Percentiles rank a stretch among this genome's conserved stretches.
Conservation (phyloP, 805 yeast species). For the Yarrowia osloensis region DNA sequence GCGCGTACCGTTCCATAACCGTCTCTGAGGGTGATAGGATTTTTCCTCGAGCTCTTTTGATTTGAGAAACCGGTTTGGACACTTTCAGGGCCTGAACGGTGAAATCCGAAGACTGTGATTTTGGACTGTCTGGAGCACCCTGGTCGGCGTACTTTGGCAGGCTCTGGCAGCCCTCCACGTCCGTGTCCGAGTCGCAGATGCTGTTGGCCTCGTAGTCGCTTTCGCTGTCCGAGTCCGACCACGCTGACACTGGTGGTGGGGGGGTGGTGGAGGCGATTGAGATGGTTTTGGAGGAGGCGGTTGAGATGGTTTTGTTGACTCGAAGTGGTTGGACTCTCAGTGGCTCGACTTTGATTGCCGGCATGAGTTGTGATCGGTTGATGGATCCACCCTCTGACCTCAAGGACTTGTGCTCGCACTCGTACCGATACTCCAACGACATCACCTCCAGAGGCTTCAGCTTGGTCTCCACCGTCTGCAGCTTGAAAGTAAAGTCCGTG, state of each 20-base stretch:
- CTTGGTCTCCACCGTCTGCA: too few species aligned
- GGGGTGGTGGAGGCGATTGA: neutral
- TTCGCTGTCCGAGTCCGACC: conserved; percentile 15
- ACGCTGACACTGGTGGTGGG: neutral
- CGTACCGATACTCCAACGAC: too few species aligned
- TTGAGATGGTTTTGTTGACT: neutral
- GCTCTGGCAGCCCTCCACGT: conserved; percentile 11
- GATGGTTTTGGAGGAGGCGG: neutral
- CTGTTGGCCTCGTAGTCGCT: conserved; percentile 10
- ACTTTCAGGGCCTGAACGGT: neutral
- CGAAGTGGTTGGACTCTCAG: neutral
- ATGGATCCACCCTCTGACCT: too few species aligned
- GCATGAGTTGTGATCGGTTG: neutral
- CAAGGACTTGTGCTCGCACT: too few species aligned
- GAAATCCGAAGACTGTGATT: neutral
- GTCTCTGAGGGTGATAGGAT: conserved; percentile 5
- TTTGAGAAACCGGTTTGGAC: neutral
- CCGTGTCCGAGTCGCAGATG: conserved; percentile 9
- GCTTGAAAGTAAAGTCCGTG: neutral
- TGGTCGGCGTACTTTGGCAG: neutral
- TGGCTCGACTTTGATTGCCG: neutral
- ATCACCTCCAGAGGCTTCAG: too few species aligned
- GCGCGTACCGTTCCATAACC: conserved; percentile 9
- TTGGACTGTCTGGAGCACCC: neutral
- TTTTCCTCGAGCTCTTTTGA: too few species aligned